Evolutionary conservation across 176 grass and related monocot species (phyloP), one percentile per base, ranked within the genome.

Genomic region (Oryza glaberrima): DNA sequence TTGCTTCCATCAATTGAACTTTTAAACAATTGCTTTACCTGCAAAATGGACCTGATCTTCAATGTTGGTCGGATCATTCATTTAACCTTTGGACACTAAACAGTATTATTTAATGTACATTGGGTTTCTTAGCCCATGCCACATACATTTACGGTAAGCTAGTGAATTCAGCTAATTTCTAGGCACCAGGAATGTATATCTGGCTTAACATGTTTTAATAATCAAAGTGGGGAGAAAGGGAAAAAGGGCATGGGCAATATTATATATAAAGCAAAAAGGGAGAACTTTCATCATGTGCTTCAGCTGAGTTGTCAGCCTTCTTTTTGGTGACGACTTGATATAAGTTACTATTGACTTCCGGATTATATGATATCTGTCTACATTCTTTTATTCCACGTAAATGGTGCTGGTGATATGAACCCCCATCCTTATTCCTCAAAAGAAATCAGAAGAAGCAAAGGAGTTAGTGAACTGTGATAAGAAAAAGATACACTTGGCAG

Each of bases 271-370:
- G 67, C 70, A 72, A 72, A 72, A 16, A 69, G 23, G 47, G 70
- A 43, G 70, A 85, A 52, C 77, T 77, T 85, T 86, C 54, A 14
- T 78, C 52, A 45, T 78, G 60, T 82, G 58, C 73, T 20, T 86
- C 44, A 82, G 73, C 45, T 82, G 83, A 78, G 45, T 11, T 76
- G 23, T 26, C 44, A 85, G 77, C 23, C 85, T 86, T 73, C 79
- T 67, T 34, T 81, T 51, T 58, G 47, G 35, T 30, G 58, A 71
- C 17, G 20, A 32, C 46, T 28, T n/a, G 13, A 43, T 81, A 47
- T 43, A 7, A 44, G 69, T 3, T 4, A 9, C 2, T 61, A 61
- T 61, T 61, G 20, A 61, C 38, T 43, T 15, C 8, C 1, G 51
- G 70, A 69, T 73, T 60, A 86, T 72, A 67, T 40, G 66, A 20